Evolutionary conservation across 805 yeast genomes (phyloP).

Genomic region (Dipodascopsis tothii): DNA sequence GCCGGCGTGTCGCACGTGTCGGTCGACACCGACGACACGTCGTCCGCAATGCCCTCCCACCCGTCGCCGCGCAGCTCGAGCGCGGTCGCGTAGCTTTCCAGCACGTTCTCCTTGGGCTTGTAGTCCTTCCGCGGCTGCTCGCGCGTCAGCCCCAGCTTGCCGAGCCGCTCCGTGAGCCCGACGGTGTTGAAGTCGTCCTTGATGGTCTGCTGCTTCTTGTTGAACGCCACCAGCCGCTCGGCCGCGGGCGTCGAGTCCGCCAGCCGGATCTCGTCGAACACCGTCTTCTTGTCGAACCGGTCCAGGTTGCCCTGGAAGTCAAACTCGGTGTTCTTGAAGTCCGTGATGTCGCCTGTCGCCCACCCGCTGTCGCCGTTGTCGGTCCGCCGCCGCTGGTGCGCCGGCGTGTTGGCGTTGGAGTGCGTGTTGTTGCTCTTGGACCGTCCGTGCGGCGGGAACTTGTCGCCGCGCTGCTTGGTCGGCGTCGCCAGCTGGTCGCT

Average conservation of each 20-base stretch:
- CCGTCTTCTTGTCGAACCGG: conserved; percentile 71
- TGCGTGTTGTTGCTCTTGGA: neutral
- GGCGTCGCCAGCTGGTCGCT: neutral
- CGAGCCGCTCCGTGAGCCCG: neutral
- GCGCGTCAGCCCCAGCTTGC: neutral
- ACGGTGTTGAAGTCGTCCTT: neutral
- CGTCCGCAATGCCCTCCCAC: conserved; percentile 1
- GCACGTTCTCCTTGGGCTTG: conserved; percentile 19
- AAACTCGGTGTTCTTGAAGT: conserved; percentile 55
- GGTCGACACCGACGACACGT: neutral
- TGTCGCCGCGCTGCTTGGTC: neutral
- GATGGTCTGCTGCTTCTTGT: conserved; percentile 33
- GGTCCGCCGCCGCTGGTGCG: conserved; percentile 17
- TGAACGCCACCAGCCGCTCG: conserved; percentile 67
- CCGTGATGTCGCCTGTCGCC: conserved; percentile 33
- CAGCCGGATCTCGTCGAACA: conserved; percentile 58
- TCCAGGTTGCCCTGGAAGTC: conserved; percentile 78
- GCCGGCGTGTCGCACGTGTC: neutral
- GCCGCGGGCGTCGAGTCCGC: conserved; percentile 54
- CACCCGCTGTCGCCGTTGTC: conserved; percentile 16
- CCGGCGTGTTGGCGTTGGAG: conserved; percentile 17
- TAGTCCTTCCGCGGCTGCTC: conserved; percentile 13
- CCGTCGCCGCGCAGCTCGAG: conserved; percentile 5
- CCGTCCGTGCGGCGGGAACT: neutral
- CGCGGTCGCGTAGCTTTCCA: conserved; percentile 1